These are phyloP conservation scores for Epithemia pelagica DNA, from an alignment of 108 stramenopile genomes.

Conservation along the genomic window DNA sequence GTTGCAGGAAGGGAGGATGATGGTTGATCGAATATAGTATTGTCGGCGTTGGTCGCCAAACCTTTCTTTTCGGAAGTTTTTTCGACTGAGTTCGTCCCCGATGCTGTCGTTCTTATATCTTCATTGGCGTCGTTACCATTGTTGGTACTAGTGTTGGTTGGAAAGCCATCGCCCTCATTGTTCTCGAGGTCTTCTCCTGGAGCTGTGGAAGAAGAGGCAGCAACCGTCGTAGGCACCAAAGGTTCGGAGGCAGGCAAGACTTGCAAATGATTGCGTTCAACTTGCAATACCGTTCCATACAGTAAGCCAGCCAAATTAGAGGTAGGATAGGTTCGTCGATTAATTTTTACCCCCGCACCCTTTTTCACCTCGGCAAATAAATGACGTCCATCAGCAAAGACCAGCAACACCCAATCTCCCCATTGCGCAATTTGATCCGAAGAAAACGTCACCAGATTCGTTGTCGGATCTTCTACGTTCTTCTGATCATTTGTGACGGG, in stretches of 20 bases:
- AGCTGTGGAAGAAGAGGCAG: constrained; percentile 6
- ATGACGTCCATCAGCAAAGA: constrained; percentile 66
- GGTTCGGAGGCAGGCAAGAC: constrained; percentile 61
- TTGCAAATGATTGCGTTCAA: constrained; percentile 28
- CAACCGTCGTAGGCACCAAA: constrained; percentile 50
- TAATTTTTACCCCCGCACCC: constrained; percentile 57
- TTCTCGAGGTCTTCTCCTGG: not conserved
- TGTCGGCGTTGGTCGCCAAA: constrained; percentile 1
- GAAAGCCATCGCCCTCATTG: not conserved
- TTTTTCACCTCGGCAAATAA: constrained; percentile 60
- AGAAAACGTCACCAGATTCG: no score
- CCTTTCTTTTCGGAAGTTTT: constrained; percentile 5
- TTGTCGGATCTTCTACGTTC: not conserved
- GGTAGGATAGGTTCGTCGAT: constrained; percentile 65
- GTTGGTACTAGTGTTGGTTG: no score
- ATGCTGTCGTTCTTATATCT: no score
- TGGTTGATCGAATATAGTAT: constrained; percentile 16
- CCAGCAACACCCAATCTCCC: constrained; percentile 59
- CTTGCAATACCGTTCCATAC: constrained; percentile 79
- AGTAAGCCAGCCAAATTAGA: constrained; percentile 55
- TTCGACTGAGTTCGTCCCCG: constrained; percentile 8
- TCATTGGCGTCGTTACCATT: not conserved
- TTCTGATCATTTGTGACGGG: not conserved
- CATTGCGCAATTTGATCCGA: constrained; percentile 41
- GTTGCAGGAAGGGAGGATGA: constrained; percentile 18